These are phyloP conservation scores for Hypoxylon perforatum DNA, from an alignment of 495 filamentous ascomycete genomes.

Conservation along the genomic window DNA sequence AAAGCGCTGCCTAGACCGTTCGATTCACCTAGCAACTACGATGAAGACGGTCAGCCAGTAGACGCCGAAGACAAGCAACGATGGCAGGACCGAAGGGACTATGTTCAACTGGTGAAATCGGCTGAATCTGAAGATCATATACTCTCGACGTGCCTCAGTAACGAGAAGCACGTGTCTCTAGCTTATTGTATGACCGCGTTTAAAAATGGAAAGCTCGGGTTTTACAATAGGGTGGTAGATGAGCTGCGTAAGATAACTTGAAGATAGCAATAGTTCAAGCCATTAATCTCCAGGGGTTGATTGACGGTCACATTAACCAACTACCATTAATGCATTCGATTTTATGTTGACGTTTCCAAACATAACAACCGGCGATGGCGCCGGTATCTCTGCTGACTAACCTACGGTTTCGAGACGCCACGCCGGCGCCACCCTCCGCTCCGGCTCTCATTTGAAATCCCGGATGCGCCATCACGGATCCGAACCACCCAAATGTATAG, in stretches of 20 bases:
- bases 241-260: background rate
- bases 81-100: constrained; percentile 23
- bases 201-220: background rate
- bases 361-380: too few relatives aligned
- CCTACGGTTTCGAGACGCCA: too few relatives aligned
- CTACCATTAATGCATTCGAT: too few relatives aligned
- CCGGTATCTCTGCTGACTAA: too few relatives aligned
- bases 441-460: too few relatives aligned
- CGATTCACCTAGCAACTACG: constrained; percentile 20
- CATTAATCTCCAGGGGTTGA: too few relatives aligned
- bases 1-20: constrained; percentile 7
- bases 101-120: constrained; percentile 24
- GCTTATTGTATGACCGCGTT: constrained; percentile 1
- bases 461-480: too few relatives aligned
- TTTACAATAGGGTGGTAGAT: background rate
- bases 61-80: constrained; percentile 12
- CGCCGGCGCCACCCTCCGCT: too few relatives aligned
- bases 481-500: too few relatives aligned
- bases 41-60: constrained; percentile 12
- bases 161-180: background rate
- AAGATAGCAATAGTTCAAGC: too few relatives aligned
- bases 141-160: background rate
- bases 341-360: too few relatives aligned
- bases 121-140: background rate
- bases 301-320: too few relatives aligned